Conservation (phyloP, 768 basidiomycete genomes). For the Auriscalpium vulgare region DNA sequence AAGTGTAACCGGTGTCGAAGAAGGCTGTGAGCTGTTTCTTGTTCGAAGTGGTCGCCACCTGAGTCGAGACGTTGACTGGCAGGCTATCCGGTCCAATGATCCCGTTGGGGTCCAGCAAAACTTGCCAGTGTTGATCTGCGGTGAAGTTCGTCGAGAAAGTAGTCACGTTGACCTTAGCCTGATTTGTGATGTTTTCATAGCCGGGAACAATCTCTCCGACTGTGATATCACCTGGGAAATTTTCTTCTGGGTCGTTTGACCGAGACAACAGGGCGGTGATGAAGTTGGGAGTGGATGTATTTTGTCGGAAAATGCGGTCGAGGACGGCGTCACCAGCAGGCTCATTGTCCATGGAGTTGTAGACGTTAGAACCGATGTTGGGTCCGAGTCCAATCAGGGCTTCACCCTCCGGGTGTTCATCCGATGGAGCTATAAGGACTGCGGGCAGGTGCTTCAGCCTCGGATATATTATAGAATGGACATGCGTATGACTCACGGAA, state of each 20-base stretch:
- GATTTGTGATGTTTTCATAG: slow-evolving; percentile 20
- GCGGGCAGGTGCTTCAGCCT: background rate
- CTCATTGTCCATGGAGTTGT: slow-evolving; percentile 3
- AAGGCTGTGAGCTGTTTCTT: slow-evolving; percentile 50
- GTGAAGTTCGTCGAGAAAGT: slow-evolving; percentile 17
- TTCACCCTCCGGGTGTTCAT: slow-evolving; percentile 23
- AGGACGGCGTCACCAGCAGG: slow-evolving; percentile 20
- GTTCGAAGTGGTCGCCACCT: slow-evolving; percentile 25
- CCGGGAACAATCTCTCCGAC: slow-evolving; percentile 22
- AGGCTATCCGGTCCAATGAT: slow-evolving; percentile 29
- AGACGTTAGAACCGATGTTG: slow-evolving; percentile 19
- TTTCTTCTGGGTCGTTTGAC: slow-evolving; percentile 20
- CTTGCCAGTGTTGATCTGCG: slow-evolving; percentile 26
- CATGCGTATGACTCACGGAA: slow-evolving; percentile 30
- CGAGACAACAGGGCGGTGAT: slow-evolving; percentile 25
- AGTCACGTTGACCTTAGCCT: slow-evolving; percentile 21
- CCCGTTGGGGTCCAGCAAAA: slow-evolving; percentile 22
- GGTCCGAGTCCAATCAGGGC: slow-evolving; percentile 28
- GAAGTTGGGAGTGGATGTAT: slow-evolving; percentile 23
- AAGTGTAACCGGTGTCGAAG: slow-evolving; percentile 62
- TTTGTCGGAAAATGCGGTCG: slow-evolving; percentile 25
- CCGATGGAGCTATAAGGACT: slow-evolving; percentile 35
- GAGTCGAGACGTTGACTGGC: slow-evolving; percentile 18
- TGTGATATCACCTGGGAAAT: slow-evolving; percentile 23
- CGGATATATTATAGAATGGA: too few relatives aligned